These are phyloP conservation scores for Nannochloropsis gaditana DNA, from an alignment of 108 stramenopile genomes.

Conservation along the genomic window DNA sequence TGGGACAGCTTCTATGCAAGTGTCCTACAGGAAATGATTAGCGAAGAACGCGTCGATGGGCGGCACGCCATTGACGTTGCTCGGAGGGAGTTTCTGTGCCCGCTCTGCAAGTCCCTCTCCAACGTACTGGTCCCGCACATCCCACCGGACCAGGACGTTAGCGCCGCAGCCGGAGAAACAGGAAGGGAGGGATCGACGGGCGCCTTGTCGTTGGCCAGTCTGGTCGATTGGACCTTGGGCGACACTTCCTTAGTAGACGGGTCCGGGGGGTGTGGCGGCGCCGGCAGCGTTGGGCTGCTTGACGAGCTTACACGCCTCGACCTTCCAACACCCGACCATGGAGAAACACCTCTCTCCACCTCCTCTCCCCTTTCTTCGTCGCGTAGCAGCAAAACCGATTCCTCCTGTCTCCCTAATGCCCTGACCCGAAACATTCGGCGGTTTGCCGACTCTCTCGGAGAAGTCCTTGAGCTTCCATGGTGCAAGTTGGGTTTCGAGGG, in stretches of 20 bases:
- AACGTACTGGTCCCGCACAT: constrained; percentile 85
- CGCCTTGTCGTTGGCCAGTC: not conserved
- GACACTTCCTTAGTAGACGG: not conserved
- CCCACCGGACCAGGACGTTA: constrained; percentile 24
- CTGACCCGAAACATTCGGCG: not conserved
- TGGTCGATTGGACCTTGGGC: not conserved
- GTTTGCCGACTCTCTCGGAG: not conserved
- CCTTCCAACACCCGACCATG: no score
- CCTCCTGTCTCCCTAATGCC: not conserved
- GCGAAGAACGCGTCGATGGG: constrained; percentile 71
- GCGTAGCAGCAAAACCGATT: not conserved
- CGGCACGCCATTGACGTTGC: constrained; percentile 79
- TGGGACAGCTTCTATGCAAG: constrained; percentile 81
- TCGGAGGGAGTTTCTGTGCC: constrained; percentile 88
- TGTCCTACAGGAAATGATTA: constrained; percentile 66
- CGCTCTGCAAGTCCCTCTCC: constrained; percentile 88
- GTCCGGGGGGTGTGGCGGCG: not conserved
- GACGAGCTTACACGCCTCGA: no score
- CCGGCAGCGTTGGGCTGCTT: not conserved
- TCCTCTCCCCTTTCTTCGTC: not conserved
- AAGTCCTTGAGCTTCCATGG: not conserved
- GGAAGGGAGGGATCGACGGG: not conserved
- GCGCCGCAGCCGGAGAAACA: not conserved
- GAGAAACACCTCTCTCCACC: not conserved
- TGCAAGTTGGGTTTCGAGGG: not conserved